Percentiles rank a stretch among this genome's conserved stretches.
phyloP scores from a whole-genome alignment of 495 filamentous ascomycete genomes.

The Rhypophila decipiens region DNA sequence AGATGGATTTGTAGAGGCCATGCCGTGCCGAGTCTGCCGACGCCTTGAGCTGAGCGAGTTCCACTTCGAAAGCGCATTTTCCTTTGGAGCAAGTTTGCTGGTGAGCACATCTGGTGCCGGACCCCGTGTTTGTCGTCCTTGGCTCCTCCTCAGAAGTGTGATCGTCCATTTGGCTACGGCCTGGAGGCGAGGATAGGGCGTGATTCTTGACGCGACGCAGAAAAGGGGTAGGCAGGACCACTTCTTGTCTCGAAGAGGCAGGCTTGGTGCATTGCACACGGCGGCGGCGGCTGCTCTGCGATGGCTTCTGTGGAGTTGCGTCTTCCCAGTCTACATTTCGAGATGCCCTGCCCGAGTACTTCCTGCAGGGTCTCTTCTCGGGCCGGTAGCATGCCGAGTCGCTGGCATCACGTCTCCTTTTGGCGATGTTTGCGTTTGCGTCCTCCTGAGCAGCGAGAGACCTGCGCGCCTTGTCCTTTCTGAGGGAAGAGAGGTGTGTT shows the following conservation, averaged over 20 bases:
- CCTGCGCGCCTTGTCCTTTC: constrained; percentile 29
- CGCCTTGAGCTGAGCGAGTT: constrained; percentile 9
- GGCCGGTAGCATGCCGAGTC: constrained; percentile 6
- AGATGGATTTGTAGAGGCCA: constrained; percentile 27
- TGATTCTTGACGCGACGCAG: constrained; percentile 20
- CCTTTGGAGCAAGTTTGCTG: not conserved
- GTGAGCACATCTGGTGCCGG: not conserved
- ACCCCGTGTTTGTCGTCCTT: not conserved
- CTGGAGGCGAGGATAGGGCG: constrained; percentile 12
- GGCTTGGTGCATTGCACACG: constrained; percentile 5
- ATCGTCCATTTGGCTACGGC: not conserved
- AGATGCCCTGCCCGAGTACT: constrained; percentile 18
- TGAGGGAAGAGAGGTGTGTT: constrained; percentile 44
- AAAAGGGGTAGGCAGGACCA: constrained; percentile 20
- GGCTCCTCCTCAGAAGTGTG: not conserved
- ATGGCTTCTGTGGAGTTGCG: constrained; percentile 11
- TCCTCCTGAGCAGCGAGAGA: not conserved
- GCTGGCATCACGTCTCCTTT: constrained; percentile 10
- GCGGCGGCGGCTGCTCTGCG: constrained; percentile 8
- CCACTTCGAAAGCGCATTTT: constrained; percentile 13
- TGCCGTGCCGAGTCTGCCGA: constrained; percentile 3
- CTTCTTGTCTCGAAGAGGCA: constrained; percentile 6
- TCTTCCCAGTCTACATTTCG: constrained; percentile 1
- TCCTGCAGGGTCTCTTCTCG: constrained; percentile 12
- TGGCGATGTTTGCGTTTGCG: not conserved